Conservation (phyloP, 805 yeast species). For the Candida nanaspora region DNA sequence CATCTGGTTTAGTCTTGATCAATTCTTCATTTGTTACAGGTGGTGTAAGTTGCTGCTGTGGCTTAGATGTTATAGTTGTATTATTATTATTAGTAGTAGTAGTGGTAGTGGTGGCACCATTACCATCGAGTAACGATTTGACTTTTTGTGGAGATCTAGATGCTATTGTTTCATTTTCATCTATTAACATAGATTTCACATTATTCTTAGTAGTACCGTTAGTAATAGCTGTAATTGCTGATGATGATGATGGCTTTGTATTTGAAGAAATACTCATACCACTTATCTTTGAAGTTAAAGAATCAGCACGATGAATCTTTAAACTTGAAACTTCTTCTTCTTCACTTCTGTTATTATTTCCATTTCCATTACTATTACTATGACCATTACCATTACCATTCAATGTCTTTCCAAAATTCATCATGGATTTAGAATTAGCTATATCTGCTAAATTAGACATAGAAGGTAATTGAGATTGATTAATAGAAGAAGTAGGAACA, state of each 20-base stretch:
- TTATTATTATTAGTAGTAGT: too few relatives aligned
- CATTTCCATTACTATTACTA: too few relatives aligned
- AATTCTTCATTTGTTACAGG: conserved; percentile 8
- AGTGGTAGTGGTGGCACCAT: conserved; percentile 1
- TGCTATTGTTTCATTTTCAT: conserved; percentile 2
- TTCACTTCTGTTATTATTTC: too few relatives aligned
- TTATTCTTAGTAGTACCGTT: background rate
- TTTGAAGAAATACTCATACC: conserved; percentile 5
- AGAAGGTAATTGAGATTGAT: conserved; percentile 40
- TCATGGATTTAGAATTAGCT: conserved; percentile 28
- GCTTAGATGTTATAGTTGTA: too few relatives aligned
- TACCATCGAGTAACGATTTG: too few relatives aligned
- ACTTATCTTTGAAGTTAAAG: conserved; percentile 10
- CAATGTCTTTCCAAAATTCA: conserved; percentile 9
- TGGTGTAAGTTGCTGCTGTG: background rate
- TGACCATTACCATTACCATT: conserved; percentile 3
- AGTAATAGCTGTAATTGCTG: too few relatives aligned
- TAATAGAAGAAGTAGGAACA: too few relatives aligned
- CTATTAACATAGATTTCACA: conserved; percentile 7
- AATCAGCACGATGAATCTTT: too few relatives aligned
- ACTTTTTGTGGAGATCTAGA: background rate
- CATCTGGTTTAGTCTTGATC: conserved; percentile 10
- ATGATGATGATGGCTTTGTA: background rate
- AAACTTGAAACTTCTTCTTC: too few relatives aligned
- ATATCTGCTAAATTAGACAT: conserved; percentile 56